Conservation (phyloP, 805 yeast species). For the Phaffomyces antillensis region DNA sequence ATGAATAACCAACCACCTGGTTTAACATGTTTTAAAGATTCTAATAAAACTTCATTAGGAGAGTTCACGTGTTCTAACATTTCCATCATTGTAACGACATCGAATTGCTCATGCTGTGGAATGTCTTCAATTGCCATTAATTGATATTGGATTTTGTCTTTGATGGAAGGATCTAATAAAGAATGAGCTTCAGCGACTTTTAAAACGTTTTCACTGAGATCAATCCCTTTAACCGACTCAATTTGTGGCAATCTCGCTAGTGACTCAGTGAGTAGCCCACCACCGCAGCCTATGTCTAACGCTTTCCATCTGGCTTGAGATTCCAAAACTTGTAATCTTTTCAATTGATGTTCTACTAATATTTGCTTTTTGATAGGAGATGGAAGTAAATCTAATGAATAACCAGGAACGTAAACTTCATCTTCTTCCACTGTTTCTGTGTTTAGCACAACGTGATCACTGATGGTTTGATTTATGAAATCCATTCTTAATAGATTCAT, state of each 20-base stretch:
- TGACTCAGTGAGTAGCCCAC: slow-evolving; percentile 88
- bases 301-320: slow-evolving; percentile 35
- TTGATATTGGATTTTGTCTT: slow-evolving; percentile 50
- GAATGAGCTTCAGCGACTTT: slow-evolving; percentile 72
- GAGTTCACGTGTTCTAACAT: slow-evolving; percentile 90
- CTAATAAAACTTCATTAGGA: slow-evolving; percentile 67
- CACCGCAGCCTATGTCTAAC: slow-evolving; percentile 96
- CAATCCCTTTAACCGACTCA: slow-evolving; percentile 68
- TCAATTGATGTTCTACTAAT: slow-evolving; percentile 40
- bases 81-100: slow-evolving; percentile 86
- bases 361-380: slow-evolving; percentile 40
- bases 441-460: slow-evolving; percentile 16
- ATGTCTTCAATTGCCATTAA: slow-evolving; percentile 57
- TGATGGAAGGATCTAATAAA: slow-evolving; percentile 55
- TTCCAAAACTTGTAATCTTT: slow-evolving; percentile 30
- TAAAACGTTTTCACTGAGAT: slow-evolving; percentile 76
- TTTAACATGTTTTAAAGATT: slow-evolving; percentile 60
- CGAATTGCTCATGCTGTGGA: slow-evolving; percentile 43
- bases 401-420: slow-evolving; percentile 70
- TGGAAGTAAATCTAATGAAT: slow-evolving; percentile 62
- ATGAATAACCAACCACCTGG: slow-evolving; percentile 75
- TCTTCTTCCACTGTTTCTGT: slow-evolving; percentile 30
- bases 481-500: slow-evolving; percentile 91
- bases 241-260: slow-evolving; percentile 70
- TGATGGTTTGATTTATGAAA: slow-evolving; percentile 62